Base-by-base conservation (phyloP, 73 alveolate species). In the Tetrahymena thermophila region DNA sequence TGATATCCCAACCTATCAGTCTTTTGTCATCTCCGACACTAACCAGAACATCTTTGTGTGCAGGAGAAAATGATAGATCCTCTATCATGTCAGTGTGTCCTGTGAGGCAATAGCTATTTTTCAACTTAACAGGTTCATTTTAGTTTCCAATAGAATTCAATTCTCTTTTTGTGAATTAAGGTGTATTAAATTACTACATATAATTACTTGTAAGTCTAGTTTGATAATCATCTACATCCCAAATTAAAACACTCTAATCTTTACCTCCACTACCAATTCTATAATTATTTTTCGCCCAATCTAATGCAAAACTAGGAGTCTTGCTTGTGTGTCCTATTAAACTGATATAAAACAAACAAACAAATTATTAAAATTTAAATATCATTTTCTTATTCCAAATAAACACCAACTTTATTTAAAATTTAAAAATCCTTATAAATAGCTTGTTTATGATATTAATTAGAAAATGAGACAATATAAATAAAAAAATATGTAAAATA, bases 251-350 rank as follows among this genome's bases (percentile, higher is more conserved):
- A 34, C 55, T 95, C 37, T 84, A 35, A 95, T 95, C 97, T 35
- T 93, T 95, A 4, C 97, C 97, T 6, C 97, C 97, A 95, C 97
- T 95, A 14, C 97, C 95, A 16, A 95, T 23, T 95, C 94, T 95
- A 35, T 89, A 95, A 85, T 95, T 94, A 37, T 35, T 71, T 71
- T 71, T 35, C 9, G 94, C 93, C 97, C 97, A 95, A 89, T 95
- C 97, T 16, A 95, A 85, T 0, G 95, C 97, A 44, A 89, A 85
- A 34, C 95, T 85, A 28, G 84, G 97, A 35, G 95, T 94, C 34
- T 43, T 35, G 38, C 58, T 35, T 1, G 97, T 71, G 56, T 95
- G 97, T 4, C 97, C 97, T 43, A 95, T 85, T 35, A 95, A 89
- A 13, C 89, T 71, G 11, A 3, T 25, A n/a, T n/a, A n/a, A n/a